Evolutionary conservation across 495 filamentous ascomycete genomes (phyloP).

Genomic region (Hyaloscypha hepaticicola): DNA sequence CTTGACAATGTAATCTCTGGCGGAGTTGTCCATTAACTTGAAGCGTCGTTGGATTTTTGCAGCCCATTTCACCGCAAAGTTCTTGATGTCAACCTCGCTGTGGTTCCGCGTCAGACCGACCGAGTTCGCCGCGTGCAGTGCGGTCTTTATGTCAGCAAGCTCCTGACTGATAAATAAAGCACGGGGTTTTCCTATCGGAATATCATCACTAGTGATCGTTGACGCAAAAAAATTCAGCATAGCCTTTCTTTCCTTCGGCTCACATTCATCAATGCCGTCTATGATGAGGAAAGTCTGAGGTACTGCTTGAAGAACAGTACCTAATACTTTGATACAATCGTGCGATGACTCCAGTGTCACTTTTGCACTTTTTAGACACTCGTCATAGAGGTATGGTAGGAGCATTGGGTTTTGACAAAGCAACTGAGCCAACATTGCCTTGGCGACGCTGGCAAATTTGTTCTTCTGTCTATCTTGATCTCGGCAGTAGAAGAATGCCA

Average conservation of each 20-base stretch:
- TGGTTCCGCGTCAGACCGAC: not conserved
- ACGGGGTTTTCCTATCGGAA: not conserved
- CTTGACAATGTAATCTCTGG: conserved; percentile 23
- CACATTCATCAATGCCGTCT: conserved; percentile 48
- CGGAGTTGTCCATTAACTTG: conserved; percentile 6
- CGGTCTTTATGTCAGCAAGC: not conserved
- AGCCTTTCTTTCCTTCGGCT: conserved; percentile 30
- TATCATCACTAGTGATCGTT: conserved; percentile 31
- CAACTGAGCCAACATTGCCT: conserved; percentile 41
- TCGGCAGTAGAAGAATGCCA: conserved; percentile 46
- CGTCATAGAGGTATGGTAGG: conserved; percentile 37
- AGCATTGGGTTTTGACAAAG: conserved; percentile 35
- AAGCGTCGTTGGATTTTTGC: not conserved
- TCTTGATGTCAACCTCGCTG: not conserved
- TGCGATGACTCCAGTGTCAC: conserved; percentile 31
- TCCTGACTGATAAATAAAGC: not conserved
- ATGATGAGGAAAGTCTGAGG: conserved; percentile 39
- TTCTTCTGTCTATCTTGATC: conserved; percentile 36
- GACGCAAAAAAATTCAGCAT: conserved; percentile 32
- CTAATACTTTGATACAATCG: conserved; percentile 34
- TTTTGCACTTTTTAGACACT: conserved; percentile 28
- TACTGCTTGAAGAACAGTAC: conserved; percentile 30
- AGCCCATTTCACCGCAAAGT: not conserved
- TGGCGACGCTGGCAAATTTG: conserved; percentile 34
- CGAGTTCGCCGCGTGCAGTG: not conserved